Base-by-base conservation (phyloP, 1,284 basidiomycete species). In the Trichosporon asahii region DNA sequence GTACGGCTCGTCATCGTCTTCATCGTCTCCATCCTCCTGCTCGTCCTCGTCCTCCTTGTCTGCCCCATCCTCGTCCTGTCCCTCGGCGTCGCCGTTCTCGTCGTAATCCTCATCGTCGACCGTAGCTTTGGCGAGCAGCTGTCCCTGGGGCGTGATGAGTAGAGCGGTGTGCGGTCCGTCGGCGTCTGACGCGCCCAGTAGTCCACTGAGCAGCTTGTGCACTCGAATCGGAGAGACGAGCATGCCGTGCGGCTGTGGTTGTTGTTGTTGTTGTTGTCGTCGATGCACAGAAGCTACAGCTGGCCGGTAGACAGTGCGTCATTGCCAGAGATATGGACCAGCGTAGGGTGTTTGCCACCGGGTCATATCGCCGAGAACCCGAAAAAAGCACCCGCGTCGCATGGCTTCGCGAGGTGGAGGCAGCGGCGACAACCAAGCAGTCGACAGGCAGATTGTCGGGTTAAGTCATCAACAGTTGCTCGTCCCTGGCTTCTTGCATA, bases 101-200 rank as follows among this genome's bases (percentile, higher is more conserved):
- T 66, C 72, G 12, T 70, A 72, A 15, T 71, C 67, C 46, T 65
- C 69, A 15, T 55, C 66, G 3, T 66, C 65, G n/a, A 70, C 37
- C 21, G 74, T 70, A 3, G 76, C 74, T 15, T 71, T 68, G 12
- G 70, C 57, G 12, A 79, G 65, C 14, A 78, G 69, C 66, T 76
- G 73, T 37, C 78, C 78, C 55, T 74, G 73, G 2, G 78, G 78
- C 11, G 72, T 72, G 65, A 79, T 76, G n/a, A 79, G 69, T 14
- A 79, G 69, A 7, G 76, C 76, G 0, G 76, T 78, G 66, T 79
- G 78, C 0, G 76, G 75, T 2, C 76, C 76, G 21, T 60, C 46
- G 1, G 60, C 35, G 9, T 73, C 72, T 21, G 68, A 53, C 5
- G 49, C 40, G 3, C 66, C 66, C 15, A 74, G 67, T 7, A 72